A percentile compares a stretch with the other conserved stretches of the same genome.
Evolutionary conservation across 208 protist genomes (phyloP).

Genomic region (Wallacemonas rigidus): DNA sequence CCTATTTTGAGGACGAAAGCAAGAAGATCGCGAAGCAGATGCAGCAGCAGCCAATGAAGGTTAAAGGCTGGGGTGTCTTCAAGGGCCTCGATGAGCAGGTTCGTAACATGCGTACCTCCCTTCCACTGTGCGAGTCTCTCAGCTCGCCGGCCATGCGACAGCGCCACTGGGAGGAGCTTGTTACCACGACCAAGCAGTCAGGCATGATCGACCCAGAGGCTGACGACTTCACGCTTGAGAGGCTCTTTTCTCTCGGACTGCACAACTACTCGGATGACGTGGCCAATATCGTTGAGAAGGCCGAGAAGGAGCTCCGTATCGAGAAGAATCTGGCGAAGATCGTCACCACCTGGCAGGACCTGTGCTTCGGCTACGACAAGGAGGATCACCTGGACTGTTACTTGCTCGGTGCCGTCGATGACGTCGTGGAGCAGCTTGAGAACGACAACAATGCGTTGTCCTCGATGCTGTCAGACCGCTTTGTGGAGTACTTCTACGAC

Average conservation of each 20-base stretch:
- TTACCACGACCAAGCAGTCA: conserved; percentile 91
- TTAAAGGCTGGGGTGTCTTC: conserved; percentile 94
- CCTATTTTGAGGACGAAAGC: conserved; percentile 92
- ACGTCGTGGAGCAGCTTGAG: conserved; percentile 96
- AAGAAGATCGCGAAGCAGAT: conserved; percentile 95
- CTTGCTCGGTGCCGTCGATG: conserved; percentile 92
- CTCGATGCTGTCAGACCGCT: conserved; percentile 95
- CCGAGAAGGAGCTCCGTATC: conserved; percentile 97
- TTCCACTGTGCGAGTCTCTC: conserved; percentile 92
- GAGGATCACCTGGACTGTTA: conserved; percentile 88
- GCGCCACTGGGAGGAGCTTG: conserved; percentile 96
- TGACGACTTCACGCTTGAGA: conserved; percentile 93
- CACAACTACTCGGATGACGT: conserved; percentile 97
- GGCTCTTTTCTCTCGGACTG: conserved; percentile 96
- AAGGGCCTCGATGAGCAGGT: conserved; percentile 93
- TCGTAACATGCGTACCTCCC: conserved; percentile 94
- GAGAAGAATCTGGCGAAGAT: conserved; percentile 97
- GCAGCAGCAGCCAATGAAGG: conserved; percentile 92
- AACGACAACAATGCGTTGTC: conserved; percentile 95
- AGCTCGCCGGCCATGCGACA: conserved; percentile 95
- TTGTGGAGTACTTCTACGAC: conserved; percentile 97
- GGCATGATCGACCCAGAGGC: conserved; percentile 89
- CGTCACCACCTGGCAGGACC: conserved; percentile 93
- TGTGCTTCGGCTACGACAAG: conserved; percentile 91
- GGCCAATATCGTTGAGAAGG: conserved; percentile 96